Conservation (phyloP, 495 filamentous ascomycete species). For the Trichoderma erinaceum region DNA sequence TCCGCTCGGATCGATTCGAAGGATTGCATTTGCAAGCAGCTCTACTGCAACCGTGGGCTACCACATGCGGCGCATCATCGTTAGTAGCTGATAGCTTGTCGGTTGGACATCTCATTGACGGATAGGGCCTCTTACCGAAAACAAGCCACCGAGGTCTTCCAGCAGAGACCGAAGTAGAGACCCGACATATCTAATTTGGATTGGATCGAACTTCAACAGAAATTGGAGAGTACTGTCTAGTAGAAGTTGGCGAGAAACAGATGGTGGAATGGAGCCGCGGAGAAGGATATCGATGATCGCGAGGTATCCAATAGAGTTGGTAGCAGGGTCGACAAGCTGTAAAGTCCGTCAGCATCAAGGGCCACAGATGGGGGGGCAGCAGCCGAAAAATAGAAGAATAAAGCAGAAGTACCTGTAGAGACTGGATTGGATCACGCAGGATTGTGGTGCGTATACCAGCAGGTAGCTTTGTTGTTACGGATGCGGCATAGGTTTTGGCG, state of each 20-base stretch:
- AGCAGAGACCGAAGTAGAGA: conserved; percentile 28
- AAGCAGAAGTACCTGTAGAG: neutral
- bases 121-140: conserved; percentile 30
- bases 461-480: neutral
- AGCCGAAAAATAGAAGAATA: neutral
- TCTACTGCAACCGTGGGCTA: conserved; percentile 55
- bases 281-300: conserved; percentile 30
- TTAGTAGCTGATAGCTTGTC: neutral
- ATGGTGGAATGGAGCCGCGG: conserved; percentile 18
- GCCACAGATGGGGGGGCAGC: too few species aligned
- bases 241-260: conserved; percentile 24
- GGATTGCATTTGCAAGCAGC: conserved; percentile 57
- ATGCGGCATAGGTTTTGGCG: neutral
- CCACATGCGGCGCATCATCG: neutral
- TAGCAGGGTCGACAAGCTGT: conserved; percentile 33
- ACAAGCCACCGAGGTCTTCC: conserved; percentile 23
- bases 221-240: conserved; percentile 34
- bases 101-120: neutral
- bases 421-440: neutral
- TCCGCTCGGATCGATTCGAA: conserved; percentile 66
- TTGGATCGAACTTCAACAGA: conserved; percentile 38
- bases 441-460: neutral
- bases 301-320: conserved; percentile 41
- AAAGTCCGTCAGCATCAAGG: neutral
- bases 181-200: conserved; percentile 41